Base-by-base conservation (phyloP, 352 stramenopile species). In the Phytopythium boreale region DNA sequence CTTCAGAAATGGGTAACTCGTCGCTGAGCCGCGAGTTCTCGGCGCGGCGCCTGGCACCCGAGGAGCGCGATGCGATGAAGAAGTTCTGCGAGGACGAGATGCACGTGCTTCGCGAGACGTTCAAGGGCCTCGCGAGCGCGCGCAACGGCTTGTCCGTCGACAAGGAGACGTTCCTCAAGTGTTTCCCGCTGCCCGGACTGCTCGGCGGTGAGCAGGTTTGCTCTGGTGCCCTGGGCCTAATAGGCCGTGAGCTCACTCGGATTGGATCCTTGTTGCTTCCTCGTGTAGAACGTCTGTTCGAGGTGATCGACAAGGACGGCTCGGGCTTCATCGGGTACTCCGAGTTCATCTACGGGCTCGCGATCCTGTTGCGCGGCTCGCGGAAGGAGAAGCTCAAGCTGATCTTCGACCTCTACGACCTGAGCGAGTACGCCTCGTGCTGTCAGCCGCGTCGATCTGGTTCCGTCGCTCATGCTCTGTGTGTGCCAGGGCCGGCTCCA, bases 151-250 rank as follows among this genome's bases (percentile, higher is more conserved):
- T 71, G 19, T 76, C 77, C 2, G 83, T 98, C 15, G 92, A 98
- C 70, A 98, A 98, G 55, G 88, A 97, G 44, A 97, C 90, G 0
- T 98, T 98, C 70, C 84, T 98, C 68, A 97, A 97, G 72, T 97
- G 92, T 59, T 98, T 98, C 57, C 88, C 90, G 0, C 80, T 98
- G 65, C 90, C 89, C 24, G 92, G 93, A 10, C 69, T 98, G 0
- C 76, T 98, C 17, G 91, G 92, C 15, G 82, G 83, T 92, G 61
- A 14, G 52, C 14, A 14, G 5, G 68, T 37, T 50, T 6, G 17
- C 7, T 43, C 10, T 14, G 51, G 19, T 26, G 43, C 17, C 3
- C 41, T n/a, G 20, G 41, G 2, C 41, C 46, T n/a, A 12, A 15
- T 24, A 41, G 20, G 47, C 12, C 29, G 19, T 19, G 26, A 9